Base-by-base conservation (phyloP, 345 rosid species). In the Eucalyptus globulus region DNA sequence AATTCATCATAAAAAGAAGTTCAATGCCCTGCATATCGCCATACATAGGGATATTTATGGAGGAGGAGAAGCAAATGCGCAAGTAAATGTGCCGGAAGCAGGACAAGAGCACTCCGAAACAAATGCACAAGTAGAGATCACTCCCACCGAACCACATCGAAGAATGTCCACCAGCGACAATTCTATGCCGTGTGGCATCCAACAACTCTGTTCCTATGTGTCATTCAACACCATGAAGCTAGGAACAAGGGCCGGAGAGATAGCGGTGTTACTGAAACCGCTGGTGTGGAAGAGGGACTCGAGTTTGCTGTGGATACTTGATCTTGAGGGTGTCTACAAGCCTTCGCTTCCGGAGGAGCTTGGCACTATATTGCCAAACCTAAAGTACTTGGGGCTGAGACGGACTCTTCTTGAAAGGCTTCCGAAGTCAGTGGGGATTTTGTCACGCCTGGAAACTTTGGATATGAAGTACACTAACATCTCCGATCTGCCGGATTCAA, bases 331-430 rank as follows among this genome's bases (percentile, higher is more conserved):
- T 45, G 92, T 91, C 7, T 89, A 93, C 90, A 91, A 91, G 40
- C 93, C 94, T 4, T n/a, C 11, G 50, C 89, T 91, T 14, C 90
- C 93, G 7, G 49, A 93, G 44, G 37, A 89, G n/a, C 85, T 91
- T 56, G 91, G 91, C 37, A 86, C 87, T 21, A 44, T 93, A 49
- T 54, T 65, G 37, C 88, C 49, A 16, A 87, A 87, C 62, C 67
- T 93, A 6, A 93, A 60, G 90, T 89, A 90, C 34, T 72, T 93
- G 49, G 93, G 94, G 2, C 87, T 93, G 69, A 89, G 92, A 80
- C 49, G 89, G 60, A 93, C 94, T 2, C 29, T 87, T 51, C 53
- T 93, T 14, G 90, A 89, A 19, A 47, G 89, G 14, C 50, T 93
- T 31, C 93, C 94, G 8, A 40, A 53, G 58, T 53, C 58, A 19